These are phyloP conservation scores for Elaeis oleifera DNA, from an alignment of 202 grass and related monocot genomes.

Conservation along the genomic window DNA sequence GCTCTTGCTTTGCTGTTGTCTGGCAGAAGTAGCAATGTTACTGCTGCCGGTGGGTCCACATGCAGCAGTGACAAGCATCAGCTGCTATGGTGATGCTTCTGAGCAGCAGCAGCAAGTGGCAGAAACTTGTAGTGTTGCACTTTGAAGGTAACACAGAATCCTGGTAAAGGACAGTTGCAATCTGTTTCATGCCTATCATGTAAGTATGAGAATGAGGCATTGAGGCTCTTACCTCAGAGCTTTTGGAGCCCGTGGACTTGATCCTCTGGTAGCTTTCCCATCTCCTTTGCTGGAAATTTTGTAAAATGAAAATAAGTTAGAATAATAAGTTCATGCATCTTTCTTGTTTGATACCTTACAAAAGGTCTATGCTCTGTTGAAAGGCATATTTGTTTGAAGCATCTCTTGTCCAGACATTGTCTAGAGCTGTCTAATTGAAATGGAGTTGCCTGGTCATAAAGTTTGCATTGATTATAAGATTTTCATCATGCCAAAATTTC, in stretches of 20 bases:
- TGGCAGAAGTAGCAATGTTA: too few species aligned
- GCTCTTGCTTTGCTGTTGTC: too few species aligned
- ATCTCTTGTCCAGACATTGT: conserved; percentile 70
- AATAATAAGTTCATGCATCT: background rate
- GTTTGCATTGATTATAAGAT: too few species aligned
- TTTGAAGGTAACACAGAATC: conserved; percentile 43
- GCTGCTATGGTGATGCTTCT: too few species aligned
- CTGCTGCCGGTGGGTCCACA: too few species aligned
- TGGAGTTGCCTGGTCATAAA: conserved; percentile 53
- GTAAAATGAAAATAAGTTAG: too few species aligned
- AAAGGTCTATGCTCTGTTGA: conserved; percentile 69
- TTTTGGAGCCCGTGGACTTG: conserved; percentile 54
- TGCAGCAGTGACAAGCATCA: too few species aligned
- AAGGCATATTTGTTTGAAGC: conserved; percentile 62
- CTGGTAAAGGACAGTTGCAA: conserved; percentile 71
- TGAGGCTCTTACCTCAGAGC: conserved; percentile 45
- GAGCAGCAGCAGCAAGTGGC: too few species aligned
- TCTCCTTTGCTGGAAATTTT: conserved; percentile 34
- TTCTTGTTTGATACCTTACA: conserved; percentile 37
- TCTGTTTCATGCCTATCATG: conserved; percentile 57
- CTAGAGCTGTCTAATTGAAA: conserved; percentile 93
- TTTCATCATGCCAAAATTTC: too few species aligned
- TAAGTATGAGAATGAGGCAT: conserved; percentile 26
- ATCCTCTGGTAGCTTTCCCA: conserved; percentile 36
- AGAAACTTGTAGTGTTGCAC: background rate